phyloP scores from a whole-genome alignment of 768 basidiomycete species.

The Sporobolomyces pararoseus region DNA sequence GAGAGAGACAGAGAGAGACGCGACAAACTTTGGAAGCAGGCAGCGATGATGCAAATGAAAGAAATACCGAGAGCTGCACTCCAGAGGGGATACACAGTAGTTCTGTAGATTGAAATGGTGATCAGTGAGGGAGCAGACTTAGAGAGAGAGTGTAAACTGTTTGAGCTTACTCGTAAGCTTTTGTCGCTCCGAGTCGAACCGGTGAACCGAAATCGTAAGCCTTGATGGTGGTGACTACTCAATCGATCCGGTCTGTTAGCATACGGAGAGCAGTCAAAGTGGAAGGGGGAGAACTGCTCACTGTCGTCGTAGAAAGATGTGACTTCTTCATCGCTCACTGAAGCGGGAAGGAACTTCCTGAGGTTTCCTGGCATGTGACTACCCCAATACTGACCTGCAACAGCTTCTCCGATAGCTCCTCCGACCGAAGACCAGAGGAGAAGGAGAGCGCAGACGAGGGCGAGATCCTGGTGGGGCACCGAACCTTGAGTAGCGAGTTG shows the following conservation, averaged over 20 bases:
- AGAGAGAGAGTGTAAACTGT: background rate
- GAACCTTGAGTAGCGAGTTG: constrained; percentile 50
- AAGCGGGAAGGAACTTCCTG: constrained; percentile 43
- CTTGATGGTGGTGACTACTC: constrained; percentile 37
- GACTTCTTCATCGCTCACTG: constrained; percentile 45
- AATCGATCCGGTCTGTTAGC: too few relatives aligned
- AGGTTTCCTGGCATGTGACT: constrained; percentile 40
- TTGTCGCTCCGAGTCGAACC: constrained; percentile 21
- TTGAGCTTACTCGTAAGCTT: constrained; percentile 40
- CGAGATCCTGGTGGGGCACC: constrained; percentile 51
- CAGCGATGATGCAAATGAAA: constrained; percentile 47
- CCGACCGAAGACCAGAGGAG: constrained; percentile 49
- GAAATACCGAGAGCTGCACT: constrained; percentile 47
- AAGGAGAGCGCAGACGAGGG: constrained; percentile 48
- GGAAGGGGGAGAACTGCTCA: too few relatives aligned
- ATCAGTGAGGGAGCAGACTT: background rate
- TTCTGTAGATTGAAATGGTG: constrained; percentile 25
- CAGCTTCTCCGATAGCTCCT: constrained; percentile 45
- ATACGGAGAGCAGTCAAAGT: too few relatives aligned
- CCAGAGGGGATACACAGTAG: constrained; percentile 45
- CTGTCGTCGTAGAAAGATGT: constrained; percentile 46
- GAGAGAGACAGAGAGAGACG: background rate
- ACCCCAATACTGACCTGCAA: constrained; percentile 28
- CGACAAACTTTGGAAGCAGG: constrained; percentile 38
- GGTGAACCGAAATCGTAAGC: constrained; percentile 23